These are phyloP conservation scores for Aspergillus cavernicola DNA, from an alignment of 495 filamentous ascomycete species.

Conservation along the genomic window DNA sequence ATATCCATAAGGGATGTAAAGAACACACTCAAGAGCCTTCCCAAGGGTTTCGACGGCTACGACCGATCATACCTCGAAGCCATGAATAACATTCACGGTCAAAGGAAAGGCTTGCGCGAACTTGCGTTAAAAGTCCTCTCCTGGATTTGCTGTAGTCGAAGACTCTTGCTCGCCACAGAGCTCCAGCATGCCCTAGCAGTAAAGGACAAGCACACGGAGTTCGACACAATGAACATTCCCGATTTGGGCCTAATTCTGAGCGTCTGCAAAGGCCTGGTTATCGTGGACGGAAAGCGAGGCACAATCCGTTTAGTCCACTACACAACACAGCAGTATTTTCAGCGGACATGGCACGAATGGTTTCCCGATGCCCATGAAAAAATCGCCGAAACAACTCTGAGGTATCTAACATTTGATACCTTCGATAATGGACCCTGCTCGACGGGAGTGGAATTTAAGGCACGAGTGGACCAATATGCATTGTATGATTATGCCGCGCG, in stretches of 20 bases:
- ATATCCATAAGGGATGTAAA: constrained; percentile 27
- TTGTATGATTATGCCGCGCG: constrained; percentile 30
- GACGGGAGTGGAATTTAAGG: constrained; percentile 19
- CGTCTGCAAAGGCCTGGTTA: constrained; percentile 34
- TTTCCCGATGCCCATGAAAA: constrained; percentile 25
- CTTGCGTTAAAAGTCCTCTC: constrained; percentile 26
- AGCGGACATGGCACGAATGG: constrained; percentile 19
- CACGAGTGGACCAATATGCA: constrained; percentile 14
- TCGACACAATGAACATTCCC: background rate
- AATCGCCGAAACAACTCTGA: constrained; percentile 25
- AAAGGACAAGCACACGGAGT: constrained; percentile 23
- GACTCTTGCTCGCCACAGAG: constrained; percentile 30
- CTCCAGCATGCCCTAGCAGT: constrained; percentile 37
- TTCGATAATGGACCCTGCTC: constrained; percentile 6
- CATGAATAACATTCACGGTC: constrained; percentile 35
- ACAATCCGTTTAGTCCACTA: constrained; percentile 29
- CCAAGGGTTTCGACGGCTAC: constrained; percentile 23
- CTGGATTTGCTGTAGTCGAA: constrained; percentile 9
- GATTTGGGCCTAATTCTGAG: constrained; percentile 21
- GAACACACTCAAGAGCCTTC: constrained; percentile 24
- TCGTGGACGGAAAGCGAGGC: constrained; percentile 28
- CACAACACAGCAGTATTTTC: constrained; percentile 33
- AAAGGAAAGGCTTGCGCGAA: constrained; percentile 20
- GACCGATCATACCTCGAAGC: constrained; percentile 32
- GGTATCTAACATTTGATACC: constrained; percentile 25